A percentile compares a stretch with the other conserved stretches of the same genome.
Conservation (phyloP, 306 rosid genomes). For the Acacia confusa region DNA sequence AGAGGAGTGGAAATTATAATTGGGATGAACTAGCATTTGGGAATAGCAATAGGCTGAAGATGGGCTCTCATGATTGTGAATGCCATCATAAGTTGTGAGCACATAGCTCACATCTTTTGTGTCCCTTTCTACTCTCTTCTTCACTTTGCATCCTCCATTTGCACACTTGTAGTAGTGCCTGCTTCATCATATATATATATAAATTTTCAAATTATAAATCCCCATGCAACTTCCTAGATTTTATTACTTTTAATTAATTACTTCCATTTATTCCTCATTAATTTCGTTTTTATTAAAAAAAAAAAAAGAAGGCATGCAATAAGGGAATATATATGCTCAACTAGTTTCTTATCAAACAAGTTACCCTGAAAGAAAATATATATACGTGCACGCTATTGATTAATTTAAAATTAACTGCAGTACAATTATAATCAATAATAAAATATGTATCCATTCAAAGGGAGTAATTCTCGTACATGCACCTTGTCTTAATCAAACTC, state of each 20-base stretch:
- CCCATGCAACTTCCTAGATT: background rate
- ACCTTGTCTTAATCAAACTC: no score
- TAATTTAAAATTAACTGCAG: no score
- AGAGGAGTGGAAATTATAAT: constrained; percentile 25
- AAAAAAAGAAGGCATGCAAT: background rate
- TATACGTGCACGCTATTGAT: no score
- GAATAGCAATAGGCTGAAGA: constrained; percentile 26
- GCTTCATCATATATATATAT: background rate
- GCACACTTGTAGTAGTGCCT: constrained; percentile 90
- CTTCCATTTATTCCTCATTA: background rate
- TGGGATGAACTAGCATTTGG: constrained; percentile 26
- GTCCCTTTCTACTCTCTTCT: constrained; percentile 87
- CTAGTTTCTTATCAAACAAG: no score
- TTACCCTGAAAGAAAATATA: no score
- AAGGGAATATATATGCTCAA: no score
- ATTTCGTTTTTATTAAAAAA: no score
- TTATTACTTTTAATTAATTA: no score
- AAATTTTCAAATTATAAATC: background rate
- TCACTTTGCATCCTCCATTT: constrained; percentile 64
- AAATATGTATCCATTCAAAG: no score
- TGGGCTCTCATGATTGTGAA: constrained; percentile 71
- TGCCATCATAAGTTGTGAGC: constrained; percentile 72
- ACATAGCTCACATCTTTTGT: constrained; percentile 63
- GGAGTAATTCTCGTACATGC: no score
- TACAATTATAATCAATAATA: no score